Conservation (phyloP, 768 basidiomycete species). For the Symmetrospora coprosmae region DNA sequence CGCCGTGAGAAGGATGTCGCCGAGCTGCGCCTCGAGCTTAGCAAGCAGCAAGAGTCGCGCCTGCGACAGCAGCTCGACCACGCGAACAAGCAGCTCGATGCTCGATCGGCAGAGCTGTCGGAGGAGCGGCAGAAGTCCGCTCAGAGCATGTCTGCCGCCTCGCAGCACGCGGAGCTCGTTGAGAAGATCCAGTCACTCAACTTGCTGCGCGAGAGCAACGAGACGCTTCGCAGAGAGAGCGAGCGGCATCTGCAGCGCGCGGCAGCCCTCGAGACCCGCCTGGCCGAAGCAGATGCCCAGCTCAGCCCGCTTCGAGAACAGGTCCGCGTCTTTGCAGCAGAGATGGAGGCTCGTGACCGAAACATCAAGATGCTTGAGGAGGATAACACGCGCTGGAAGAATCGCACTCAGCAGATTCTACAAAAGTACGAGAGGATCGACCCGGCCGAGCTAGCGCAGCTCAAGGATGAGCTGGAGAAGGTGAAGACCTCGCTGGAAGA, state of each 20-base stretch:
- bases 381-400: conserved; percentile 69
- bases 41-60: conserved; percentile 60
- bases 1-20: conserved; percentile 85
- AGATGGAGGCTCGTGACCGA: conserved; percentile 54
- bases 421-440: conserved; percentile 85
- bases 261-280: conserved; percentile 40
- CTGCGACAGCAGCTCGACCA: conserved; percentile 64
- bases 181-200: conserved; percentile 77
- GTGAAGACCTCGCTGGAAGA: conserved; percentile 23
- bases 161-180: conserved; percentile 68
- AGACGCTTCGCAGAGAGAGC: conserved; percentile 62
- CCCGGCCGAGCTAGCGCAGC: conserved; percentile 62
- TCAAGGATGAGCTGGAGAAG: conserved; percentile 49
- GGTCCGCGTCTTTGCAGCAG: conserved; percentile 52
- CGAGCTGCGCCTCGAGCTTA: conserved; percentile 69
- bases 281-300: conserved; percentile 52
- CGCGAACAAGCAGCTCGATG: conserved; percentile 53
- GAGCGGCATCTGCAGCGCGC: conserved; percentile 57
- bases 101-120: conserved; percentile 54
- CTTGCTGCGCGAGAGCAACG: conserved; percentile 73
- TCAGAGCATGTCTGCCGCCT: conserved; percentile 53
- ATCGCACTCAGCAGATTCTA: conserved; percentile 62
- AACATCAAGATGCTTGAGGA: conserved; percentile 59
- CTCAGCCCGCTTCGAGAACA: conserved; percentile 64
- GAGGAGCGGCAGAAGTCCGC: conserved; percentile 71